Base-by-base conservation (phyloP, 345 rosid species). In the Lepidium sativum region DNA sequence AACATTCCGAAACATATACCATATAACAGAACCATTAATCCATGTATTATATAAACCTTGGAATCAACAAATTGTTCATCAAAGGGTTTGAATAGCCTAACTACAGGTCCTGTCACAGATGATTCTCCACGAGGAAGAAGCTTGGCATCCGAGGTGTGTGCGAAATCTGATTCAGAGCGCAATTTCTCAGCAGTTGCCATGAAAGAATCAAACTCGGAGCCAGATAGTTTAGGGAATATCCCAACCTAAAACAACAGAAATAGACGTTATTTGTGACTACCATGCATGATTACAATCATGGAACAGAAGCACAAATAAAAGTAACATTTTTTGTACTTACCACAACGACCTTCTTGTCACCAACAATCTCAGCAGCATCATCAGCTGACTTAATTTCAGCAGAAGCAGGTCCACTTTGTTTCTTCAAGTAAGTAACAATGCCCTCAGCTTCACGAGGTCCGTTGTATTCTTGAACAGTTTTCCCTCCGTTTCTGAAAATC, bases 391-490 rank as follows among this genome's bases (percentile, higher is more conserved):
- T 87, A 15, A 94, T 77, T 67, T 90, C 99, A 51, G 56, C 68
- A 9, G 97, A 94, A 67, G 99, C 87, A 74, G 97, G 97, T 17
- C 99, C 99, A 20, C 84, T 90, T 67, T 88, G 97, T 72, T 83
- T 88, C 84, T 88, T 90, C 78, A 94, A 77, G 73, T 87, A 88
- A 53, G 72, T 69, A 65, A 80, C 87, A 27, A 94, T 94, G 14
- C 97, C 99, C 1, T 88, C 97, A 3, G 97, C 96, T 6, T 94
- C 95, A 6, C 96, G 94, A 58, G 99, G 99, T 20, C 99, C 99
- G 25, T 82, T 85, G 73, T 84, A 94, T 1, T 94, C 99, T 73
- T 90, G 95, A 79, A 77, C 48, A 48, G 23, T 34, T 69, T 88
- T 86, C 8, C 99, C 97, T 70, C 95, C 92, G 37, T 90, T 80